These are phyloP conservation scores for Aspergillus ustus DNA, from an alignment of 2,329 filamentous ascomycete genomes.

Conservation along the genomic window DNA sequence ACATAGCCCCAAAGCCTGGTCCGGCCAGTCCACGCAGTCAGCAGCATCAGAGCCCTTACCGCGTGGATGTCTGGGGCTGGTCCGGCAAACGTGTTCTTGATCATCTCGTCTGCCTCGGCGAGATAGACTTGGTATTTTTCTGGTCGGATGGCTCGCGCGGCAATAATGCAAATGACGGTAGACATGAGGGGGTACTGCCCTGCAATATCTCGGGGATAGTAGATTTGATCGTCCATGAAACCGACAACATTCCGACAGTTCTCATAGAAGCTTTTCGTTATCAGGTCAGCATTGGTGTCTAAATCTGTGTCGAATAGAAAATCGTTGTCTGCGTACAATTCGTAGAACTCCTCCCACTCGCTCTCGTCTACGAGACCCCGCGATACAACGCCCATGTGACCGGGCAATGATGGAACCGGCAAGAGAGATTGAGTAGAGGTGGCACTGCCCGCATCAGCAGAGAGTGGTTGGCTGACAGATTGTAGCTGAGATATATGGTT, in stretches of 20 bases:
- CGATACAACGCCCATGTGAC: neutral
- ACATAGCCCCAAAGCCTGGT: slow-evolving; percentile 3
- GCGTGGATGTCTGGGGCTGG: neutral
- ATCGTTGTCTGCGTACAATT: slow-evolving; percentile 1
- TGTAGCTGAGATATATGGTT: neutral
- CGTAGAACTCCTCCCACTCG: slow-evolving; percentile 12
- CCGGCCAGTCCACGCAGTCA: neutral
- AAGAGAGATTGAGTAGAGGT: too few relatives aligned
- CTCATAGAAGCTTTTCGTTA: neutral
- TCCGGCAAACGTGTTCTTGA: slow-evolving; percentile 4
- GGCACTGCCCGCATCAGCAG: too few relatives aligned
- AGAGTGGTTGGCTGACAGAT: neutral
- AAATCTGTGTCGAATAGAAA: too few relatives aligned
- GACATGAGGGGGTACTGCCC: slow-evolving; percentile 3
- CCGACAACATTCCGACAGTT: slow-evolving; percentile 5
- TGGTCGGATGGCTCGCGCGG: neutral
- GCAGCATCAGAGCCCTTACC: slow-evolving; percentile 3
- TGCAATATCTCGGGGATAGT: neutral
- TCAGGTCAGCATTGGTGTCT: too few relatives aligned
- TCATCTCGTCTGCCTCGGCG: neutral
- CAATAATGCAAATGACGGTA: slow-evolving; percentile 1
- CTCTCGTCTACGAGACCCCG: neutral
- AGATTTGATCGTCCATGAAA: slow-evolving; percentile 10
- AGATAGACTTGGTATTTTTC: slow-evolving; percentile 2
- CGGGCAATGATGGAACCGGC: neutral